Evolutionary conservation across 2,329 filamentous ascomycete genomes (phyloP), one percentile per base, ranked within the genome.

Genomic region (Elsinoe necatrix): DNA sequence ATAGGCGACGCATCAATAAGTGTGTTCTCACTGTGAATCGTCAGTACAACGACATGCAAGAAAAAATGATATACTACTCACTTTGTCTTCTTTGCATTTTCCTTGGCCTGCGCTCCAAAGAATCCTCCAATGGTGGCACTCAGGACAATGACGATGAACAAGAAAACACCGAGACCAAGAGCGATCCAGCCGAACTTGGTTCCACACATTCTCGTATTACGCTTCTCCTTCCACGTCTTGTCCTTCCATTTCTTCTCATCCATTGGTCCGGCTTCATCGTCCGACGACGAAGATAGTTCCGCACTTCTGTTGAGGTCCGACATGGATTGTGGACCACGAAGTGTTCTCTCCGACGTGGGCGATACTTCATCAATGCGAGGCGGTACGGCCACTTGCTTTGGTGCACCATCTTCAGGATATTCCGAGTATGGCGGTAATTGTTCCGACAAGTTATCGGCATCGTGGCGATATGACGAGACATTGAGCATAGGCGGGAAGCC

Each of bases 391-490:
- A 57, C 48, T 14, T 59, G 47, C 52, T 60, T 60, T 1, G 67
- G 67, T 34, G 63, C 60, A 72, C 84, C 75, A 57, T 89, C 86
- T 54, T 95, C 87, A 1, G 91, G 89, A 70, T 95, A 96, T 68
- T 89, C 80, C 12, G 89, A 88, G 67, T 97, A 97, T 0, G 92
- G 92, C 11, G 92, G 92, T 16, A 96, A 75, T 69, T 95, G 89
- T 70, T 97, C 92, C 1, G 87, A 85, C 67, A 96, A 11, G 27
- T 56, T 56, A 37, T 56, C 54, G 7, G 42, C 39, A 27, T 56
- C 54, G 23, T 56, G 54, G n/a, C 54, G 54, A 23, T 21, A 56
- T 18, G 37, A 29, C 18, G 54, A 56, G 9, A 45, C 39, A 18
- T 42, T 37, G 18, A 45, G 20, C 12, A 55, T 35, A 16, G 52